Evolutionary conservation across 2,329 filamentous ascomycete genomes (phyloP), one percentile per base, ranked within the genome.

Genomic region (Xylariales sp.): DNA sequence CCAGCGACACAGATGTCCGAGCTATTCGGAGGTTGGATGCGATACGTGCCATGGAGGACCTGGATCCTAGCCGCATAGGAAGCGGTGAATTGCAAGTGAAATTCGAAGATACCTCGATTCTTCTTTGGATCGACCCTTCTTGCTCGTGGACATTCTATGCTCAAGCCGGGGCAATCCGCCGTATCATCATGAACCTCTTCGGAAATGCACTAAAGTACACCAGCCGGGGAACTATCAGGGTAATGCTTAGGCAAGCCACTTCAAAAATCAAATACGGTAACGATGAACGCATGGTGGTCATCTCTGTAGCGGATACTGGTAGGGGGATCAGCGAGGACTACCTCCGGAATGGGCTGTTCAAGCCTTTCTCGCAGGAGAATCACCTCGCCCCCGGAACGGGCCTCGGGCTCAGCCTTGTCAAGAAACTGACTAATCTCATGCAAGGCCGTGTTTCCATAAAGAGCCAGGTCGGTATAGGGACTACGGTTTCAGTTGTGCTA

Each of bases 161-260:
- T 0, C 70, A 80, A 29, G 66, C 73, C 0, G 78, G 78, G 1
- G 65, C 66, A 0, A 44, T 67, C 11, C 57, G 66, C 11, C 67
- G 76, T 1, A 73, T 83, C 17, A 61, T 82, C 14, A 78, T 81
- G 74, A 83, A 83, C 30, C 43, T 83, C 0, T 71, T 81, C 23
- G 75, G 76, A 6, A 83, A 83, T 49, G 66, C 78, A 0, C 64
- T 83, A 43, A 83, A 82, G 48, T 82, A 79, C 42, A 83, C 78
- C 0, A 41, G 38, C 2, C 37, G 40, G 1, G 64, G 63, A 2
- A 45, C 50, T 0, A 56, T 66, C 33, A 51, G 48, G 5, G 49
- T 47, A 17, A 19, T 27, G 1, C 34, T 50, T 13, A 43, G 42
- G 25, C 47, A 45, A 21, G 19, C 33, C 35, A 16, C 40, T 4